Evolutionary conservation across 2,329 filamentous ascomycete species (phyloP).

Genomic region (Clonostachys byssicola): DNA sequence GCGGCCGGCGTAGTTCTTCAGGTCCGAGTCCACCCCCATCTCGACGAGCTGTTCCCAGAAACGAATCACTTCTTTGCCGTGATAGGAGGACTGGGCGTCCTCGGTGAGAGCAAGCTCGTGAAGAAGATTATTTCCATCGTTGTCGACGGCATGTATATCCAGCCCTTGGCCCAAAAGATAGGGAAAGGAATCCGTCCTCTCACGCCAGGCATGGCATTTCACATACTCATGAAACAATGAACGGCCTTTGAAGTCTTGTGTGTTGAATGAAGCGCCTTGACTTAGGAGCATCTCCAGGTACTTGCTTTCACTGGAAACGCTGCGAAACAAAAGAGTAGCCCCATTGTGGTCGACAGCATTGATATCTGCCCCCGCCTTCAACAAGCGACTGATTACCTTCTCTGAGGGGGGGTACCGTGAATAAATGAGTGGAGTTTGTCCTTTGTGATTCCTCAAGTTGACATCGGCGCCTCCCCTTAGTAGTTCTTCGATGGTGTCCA

Average conservation of each 20-base stretch:
- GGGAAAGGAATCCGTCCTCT: not conserved
- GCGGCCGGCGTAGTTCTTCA: not conserved
- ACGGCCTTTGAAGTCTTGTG: not conserved
- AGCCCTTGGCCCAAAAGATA: not conserved
- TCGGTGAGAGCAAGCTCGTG: not conserved
- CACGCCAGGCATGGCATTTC: not conserved
- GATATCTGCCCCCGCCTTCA: not conserved
- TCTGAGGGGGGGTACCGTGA: no score
- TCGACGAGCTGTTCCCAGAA: not conserved
- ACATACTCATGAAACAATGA: not conserved
- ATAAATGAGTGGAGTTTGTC: not conserved
- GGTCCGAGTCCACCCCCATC: not conserved
- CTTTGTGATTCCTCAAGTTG: not conserved
- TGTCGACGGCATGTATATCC: not conserved
- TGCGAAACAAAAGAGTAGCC: not conserved
- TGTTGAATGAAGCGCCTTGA: not conserved
- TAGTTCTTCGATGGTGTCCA: no score
- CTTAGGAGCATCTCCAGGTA: no score
- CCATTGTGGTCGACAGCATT: not conserved
- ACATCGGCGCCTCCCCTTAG: not conserved
- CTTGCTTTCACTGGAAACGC: no score
- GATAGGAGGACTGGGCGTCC: not conserved
- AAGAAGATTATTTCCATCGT: not conserved
- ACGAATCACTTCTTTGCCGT: not conserved
- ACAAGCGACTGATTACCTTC: not conserved